Base-by-base conservation (phyloP, 805 yeast species). In the Lachancea meyersii region DNA sequence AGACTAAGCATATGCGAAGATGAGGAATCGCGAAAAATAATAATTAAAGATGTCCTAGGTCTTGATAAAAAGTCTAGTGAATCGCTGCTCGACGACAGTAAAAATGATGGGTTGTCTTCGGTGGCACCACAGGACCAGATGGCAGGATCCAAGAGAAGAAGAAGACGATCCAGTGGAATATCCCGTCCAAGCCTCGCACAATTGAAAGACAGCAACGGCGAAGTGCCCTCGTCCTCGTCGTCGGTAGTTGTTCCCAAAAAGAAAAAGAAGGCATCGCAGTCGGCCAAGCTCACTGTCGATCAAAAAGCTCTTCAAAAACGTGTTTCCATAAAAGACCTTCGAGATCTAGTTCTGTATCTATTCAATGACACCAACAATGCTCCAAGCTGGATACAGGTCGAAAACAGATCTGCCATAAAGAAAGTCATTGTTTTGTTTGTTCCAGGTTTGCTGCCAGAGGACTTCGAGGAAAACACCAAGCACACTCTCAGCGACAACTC, bases 401-500 rank as follows among this genome's bases (percentile, higher is more conserved):
- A 54, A 2, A 79, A 82, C 48, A 64, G 75, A 37, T 57, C 17
- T 60, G 68, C 53, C 3, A 64, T 85, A 2, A 57, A 69, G n/a
- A 77, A 75, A 45, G 72, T 81, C 2, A 77, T 83, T 0, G 64
- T 77, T 19, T 59, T 85, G 3, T 65, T 79, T 40, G 73, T 78
- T 3, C 86, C 93, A 0, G 95, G 95, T 0, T 58, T 88, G 10
- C 64, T 70, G 11, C 58, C 67, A 2, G 52, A 59, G 3, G 73
- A 74, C 46, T 75, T 79, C 50, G 72, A 73, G 22, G 40, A 47
- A 13, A 48, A 52, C 14, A 46, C 54, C n/a, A 31, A 30, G 23
- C 35, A 30, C 14, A 18, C 34, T 7, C 41, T 48, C 1, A 40
- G 49, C n/a, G 35, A 47, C 8, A 45, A 51, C 9, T 51, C 53